Evolutionary conservation across 805 yeast genomes (phyloP), one percentile per base, ranked within the genome.

Genomic region (Metschnikowia henanensis): DNA sequence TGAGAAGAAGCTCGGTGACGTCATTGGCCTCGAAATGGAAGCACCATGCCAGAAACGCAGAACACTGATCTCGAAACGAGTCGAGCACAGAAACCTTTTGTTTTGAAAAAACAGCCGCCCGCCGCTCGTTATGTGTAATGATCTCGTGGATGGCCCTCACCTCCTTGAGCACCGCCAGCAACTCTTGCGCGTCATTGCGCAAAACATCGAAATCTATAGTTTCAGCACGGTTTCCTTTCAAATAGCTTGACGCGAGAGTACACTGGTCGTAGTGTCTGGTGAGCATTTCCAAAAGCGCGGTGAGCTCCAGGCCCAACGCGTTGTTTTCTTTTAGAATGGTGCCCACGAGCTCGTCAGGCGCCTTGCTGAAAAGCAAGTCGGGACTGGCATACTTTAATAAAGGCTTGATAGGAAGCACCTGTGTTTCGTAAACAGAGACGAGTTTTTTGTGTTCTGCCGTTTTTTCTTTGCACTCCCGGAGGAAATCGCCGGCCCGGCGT

Each of bases 211-310:
- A 60, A 58, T 51, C 77, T 73, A 21, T 52, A 4, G 20, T 28
- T n/a, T 39, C 37, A 4, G 13, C 26, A n/a, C 25, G 21, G 3
- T 36, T 19, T 20, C 30, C 33, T 30, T 30, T 23, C 13, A 30
- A 17, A 46, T 46, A 47, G 16, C 22, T 37, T 32, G 21, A 56
- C 8, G 79, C 85, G 47, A 76, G 65, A 10, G 66, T 53, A 52
- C 95, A 86, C 58, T 87, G 89, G 61, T 90, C 97, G 55, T 82
- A 88, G 64, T 90, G 96, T 41, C 79, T 79, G 9, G 96, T 84
- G 36, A 90, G 67, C 55, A 90, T 79, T 43, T 80, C 82, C 26
- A 91, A 66, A 15, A 84, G 68, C 2, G 76, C 73, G 0, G 87
- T 95, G 62, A 88, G 72, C 41, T 85, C 94, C 45, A 75, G 72